Evolutionary conservation across 2,329 filamentous ascomycete genomes (phyloP), one percentile per base, ranked within the genome.

Genomic region (Tolypocladium ovalisporum): DNA sequence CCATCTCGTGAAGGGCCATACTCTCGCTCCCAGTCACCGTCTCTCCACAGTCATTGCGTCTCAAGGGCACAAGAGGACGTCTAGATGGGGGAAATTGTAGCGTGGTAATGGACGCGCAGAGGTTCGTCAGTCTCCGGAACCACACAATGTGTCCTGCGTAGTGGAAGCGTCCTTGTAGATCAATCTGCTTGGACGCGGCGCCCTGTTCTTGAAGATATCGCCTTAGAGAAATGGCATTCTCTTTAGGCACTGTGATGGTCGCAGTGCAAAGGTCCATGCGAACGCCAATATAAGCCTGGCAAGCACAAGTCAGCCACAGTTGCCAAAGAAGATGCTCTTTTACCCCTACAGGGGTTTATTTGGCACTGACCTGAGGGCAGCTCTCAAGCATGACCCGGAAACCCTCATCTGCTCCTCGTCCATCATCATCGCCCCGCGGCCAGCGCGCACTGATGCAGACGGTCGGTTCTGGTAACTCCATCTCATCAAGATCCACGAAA

Each of bases 281-380:
- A 17, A 56, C 54, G 24, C 54, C 44, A n/a, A 49, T 40, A 22
- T 56, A 56, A n/a, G 54, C 54, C 54, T 54, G 27, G 44, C n/a
- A n/a, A n/a, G 4, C 9, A 1, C 12, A 27, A 24, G 17, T 39
- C 17, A 56, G 44, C 35, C 9, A 39, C 19, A 10, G 27, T 8
- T 51, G 29, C 24, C 42, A 8, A 27, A 27, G 6, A 27, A 6
- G 17, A 32, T 32, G 5, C 24, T 8, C 13, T 5, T 47, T 27
- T 10, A 17, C 8, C 8, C 2, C 15, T 9, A 29, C 37, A 49
- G 9, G 7, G 2, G 10, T 32, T 6, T 19, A n/a, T 1, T 5
- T 10, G 4, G 3, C 15, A 32, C 54, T 32, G 12, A 56, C 54
- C n/a, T 56, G 35, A 2, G 42, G 54, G 24, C 34, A 39, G 5